Evolutionary conservation across 345 rosid genomes (phyloP).

Genomic region (Corchorus capsularis): DNA sequence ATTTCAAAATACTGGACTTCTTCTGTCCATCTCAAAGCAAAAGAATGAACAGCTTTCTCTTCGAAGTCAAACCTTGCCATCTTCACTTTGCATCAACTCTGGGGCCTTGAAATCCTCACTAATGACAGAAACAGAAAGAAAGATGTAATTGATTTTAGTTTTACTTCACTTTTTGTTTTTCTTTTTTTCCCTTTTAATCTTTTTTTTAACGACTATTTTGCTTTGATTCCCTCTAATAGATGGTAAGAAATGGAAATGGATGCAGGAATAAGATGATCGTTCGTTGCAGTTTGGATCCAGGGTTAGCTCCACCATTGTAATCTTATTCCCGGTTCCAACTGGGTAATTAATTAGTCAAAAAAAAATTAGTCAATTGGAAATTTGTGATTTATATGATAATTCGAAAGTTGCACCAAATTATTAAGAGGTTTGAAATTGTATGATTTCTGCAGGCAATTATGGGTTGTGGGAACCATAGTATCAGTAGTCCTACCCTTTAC

Average conservation of each 20-base stretch:
- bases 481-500: constrained; percentile 45
- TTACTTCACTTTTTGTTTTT: background rate
- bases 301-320: constrained; percentile 16
- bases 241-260: too few species aligned
- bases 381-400: too few species aligned
- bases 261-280: constrained; percentile 31
- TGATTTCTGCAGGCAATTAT: constrained; percentile 41
- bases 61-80: constrained; percentile 14
- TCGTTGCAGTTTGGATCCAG: constrained; percentile 28
- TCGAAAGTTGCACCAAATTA: background rate
- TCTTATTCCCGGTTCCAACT: constrained; percentile 21
- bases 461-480: constrained; percentile 49
- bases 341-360: too few species aligned
- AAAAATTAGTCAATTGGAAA: background rate
- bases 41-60: background rate
- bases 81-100: background rate
- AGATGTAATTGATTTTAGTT: background rate
- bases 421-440: background rate
- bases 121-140: background rate
- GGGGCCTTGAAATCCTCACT: background rate
- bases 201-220: too few species aligned
- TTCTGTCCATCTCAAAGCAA: background rate
- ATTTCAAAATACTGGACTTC: background rate
- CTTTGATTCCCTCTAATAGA: background rate
- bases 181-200: too few species aligned